Evolutionary conservation across 345 rosid genomes (phyloP), one percentile per base, ranked within the genome.

Genomic region (Populus deltoides): DNA sequence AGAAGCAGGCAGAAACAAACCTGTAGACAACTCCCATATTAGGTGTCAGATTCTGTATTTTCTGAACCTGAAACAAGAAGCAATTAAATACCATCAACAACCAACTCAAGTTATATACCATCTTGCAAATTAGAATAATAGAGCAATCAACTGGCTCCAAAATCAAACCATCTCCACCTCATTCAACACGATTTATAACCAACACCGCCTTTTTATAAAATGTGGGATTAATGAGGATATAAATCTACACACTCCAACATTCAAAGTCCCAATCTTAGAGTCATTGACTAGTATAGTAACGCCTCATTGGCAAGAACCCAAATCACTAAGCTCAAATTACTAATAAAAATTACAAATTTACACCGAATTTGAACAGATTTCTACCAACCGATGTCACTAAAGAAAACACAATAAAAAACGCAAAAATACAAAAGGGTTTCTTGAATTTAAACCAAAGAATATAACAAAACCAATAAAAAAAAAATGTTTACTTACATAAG

Each of bases 11-110:
- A 55, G 72, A 74, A 76, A 41, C 81, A 83, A 72, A 94, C 98
- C 97, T 94, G 92, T 93, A 94, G 33, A 94, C 98, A 86, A 93
- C 94, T 87, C 97, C 98, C 78, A 94, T 93, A 71, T 94, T 92
- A 57, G 97, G 98, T 1, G 98, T 94, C 81, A 94, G 82, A 29
- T 70, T 78, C 86, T 94, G 97, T 81, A 94, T 91, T 81, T 94
- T 94, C 79, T 94, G 97, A 88, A 94, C 97, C 98, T 94, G 89
- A 43, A 80, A 81, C 7, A 35, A 20, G 4, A 20, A 18, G 11
- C 12, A n/a, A 65, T 29, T 65, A 16, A 9, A 22, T 22, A 36
- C n/a, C 41, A 41, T 43, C 3, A 69, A 39, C 9, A 22, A 55
- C 62, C 27, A 55, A 22, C 25, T 29, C 31, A 29, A 29, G 31